These are phyloP conservation scores for Groenewaldozyma salmanticensis DNA, from an alignment of 805 yeast species.

Conservation along the genomic window DNA sequence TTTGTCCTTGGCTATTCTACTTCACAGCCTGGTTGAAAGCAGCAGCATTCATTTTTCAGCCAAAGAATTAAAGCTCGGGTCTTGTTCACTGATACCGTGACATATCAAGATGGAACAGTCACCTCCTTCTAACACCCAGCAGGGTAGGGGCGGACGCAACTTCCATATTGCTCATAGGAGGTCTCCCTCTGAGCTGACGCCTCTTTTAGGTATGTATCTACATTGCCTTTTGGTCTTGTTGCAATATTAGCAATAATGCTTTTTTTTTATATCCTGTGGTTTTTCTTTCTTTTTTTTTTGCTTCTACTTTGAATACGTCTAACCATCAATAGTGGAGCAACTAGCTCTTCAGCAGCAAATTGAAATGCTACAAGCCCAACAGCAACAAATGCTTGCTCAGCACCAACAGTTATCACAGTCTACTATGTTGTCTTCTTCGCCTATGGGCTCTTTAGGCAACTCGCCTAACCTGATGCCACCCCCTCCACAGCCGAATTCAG, in stretches of 20 bases:
- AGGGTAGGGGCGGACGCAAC: slow-evolving; percentile 23
- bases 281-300: not conserved
- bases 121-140: not conserved
- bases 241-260: not conserved
- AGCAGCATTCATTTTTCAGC: not conserved
- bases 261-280: not conserved
- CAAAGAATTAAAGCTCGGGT: no score
- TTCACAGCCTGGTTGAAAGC: no score
- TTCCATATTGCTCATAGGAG: slow-evolving; percentile 94
- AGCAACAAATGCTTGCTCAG: slow-evolving; percentile 71
- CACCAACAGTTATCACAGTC: slow-evolving; percentile 38
- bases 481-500: slow-evolving; percentile 7
- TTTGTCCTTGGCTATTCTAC: no score
- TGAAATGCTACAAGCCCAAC: slow-evolving; percentile 86
- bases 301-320: not conserved
- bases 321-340: slow-evolving; percentile 52
- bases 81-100: no score
- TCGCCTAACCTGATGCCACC: slow-evolving; percentile 21
- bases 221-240: not conserved
- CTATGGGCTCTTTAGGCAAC: no score
- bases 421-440: slow-evolving; percentile 21
- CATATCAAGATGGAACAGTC: no score
- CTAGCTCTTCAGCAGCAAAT: slow-evolving; percentile 76
- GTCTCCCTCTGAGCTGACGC: slow-evolving; percentile 91
- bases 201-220: slow-evolving; percentile 56